Evolutionary conservation across 495 filamentous ascomycete species (phyloP).

Genomic region (Halenospora varia): DNA sequence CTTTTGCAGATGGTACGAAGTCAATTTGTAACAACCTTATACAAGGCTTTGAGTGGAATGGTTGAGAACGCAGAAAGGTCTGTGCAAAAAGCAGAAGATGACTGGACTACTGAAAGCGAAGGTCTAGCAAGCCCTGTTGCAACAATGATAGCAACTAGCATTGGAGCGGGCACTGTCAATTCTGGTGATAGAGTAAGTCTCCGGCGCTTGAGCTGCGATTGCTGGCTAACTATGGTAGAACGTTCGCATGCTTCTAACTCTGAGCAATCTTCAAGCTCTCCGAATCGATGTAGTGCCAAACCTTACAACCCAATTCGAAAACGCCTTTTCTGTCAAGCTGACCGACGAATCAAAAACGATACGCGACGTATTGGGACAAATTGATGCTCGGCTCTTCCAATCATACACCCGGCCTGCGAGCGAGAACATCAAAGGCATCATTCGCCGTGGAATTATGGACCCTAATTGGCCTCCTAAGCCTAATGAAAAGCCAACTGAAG

Average conservation of each 20-base stretch:
- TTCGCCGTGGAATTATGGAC: slow-evolving; percentile 65
- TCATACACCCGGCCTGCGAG: slow-evolving; percentile 79
- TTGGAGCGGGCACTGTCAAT: slow-evolving; percentile 52
- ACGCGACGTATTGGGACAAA: slow-evolving; percentile 81
- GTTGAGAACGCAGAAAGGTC: slow-evolving; percentile 88
- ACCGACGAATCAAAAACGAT: slow-evolving; percentile 89
- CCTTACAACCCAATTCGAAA: slow-evolving; percentile 83
- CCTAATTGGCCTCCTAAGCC: slow-evolving; percentile 65
- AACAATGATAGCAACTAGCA: slow-evolving; percentile 24
- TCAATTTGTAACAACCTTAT: slow-evolving; percentile 86
- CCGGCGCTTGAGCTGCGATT: neutral
- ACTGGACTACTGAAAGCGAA: slow-evolving; percentile 48
- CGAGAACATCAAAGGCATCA: slow-evolving; percentile 54
- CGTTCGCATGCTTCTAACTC: slow-evolving; percentile 85
- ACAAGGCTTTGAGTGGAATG: slow-evolving; percentile 88
- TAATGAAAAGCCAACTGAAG: slow-evolving; percentile 61
- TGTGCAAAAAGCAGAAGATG: slow-evolving; percentile 38
- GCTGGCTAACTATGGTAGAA: slow-evolving; percentile 49
- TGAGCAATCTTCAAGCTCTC: slow-evolving; percentile 81
- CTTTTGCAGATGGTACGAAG: slow-evolving; percentile 78
- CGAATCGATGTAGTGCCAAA: slow-evolving; percentile 73
- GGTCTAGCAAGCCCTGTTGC: slow-evolving; percentile 28
- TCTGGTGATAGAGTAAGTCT: slow-evolving; percentile 64
- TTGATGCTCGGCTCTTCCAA: slow-evolving; percentile 83
- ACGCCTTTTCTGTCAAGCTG: slow-evolving; percentile 81